These are phyloP conservation scores for Gnomoniopsis sp. DNA, from an alignment of 2,329 filamentous ascomycete species.

Conservation along the genomic window DNA sequence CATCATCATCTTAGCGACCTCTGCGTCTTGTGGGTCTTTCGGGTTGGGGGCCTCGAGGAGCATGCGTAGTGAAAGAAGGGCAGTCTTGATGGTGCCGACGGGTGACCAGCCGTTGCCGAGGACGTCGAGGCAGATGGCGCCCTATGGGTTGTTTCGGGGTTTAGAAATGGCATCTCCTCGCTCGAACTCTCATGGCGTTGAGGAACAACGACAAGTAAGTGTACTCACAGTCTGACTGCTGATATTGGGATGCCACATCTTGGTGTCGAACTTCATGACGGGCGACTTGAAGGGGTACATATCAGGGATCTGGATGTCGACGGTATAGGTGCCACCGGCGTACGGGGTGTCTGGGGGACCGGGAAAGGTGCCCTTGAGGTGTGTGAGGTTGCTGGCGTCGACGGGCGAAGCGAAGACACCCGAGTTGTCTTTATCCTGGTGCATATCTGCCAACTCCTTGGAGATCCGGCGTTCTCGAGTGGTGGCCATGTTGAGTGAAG, in stretches of 20 bases:
- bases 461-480: constrained; percentile 59
- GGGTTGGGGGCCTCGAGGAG: constrained; percentile 92
- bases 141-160: constrained; percentile 46
- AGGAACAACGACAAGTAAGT: background rate
- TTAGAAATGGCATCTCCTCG: background rate
- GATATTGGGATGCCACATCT: constrained; percentile 96
- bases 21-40: constrained; percentile 93
- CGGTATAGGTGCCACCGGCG: constrained; percentile 74
- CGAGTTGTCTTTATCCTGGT: constrained; percentile 67
- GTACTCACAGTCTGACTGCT: constrained; percentile 81
- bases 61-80: constrained; percentile 87
- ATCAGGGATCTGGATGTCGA: constrained; percentile 83
- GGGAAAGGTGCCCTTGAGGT: constrained; percentile 77
- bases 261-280: constrained; percentile 85
- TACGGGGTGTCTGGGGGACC: constrained; percentile 94
- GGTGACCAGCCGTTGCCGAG: constrained; percentile 89
- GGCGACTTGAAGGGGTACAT: constrained; percentile 95
- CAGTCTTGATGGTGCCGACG: constrained; percentile 93
- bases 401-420: constrained; percentile 69
- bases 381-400: constrained; percentile 68
- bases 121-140: constrained; percentile 94
- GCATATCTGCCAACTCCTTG: constrained; percentile 76
- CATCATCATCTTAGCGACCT: constrained; percentile 88
- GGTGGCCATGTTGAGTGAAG: constrained; percentile 38
- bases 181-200: background rate